A percentile compares a stretch with the other conserved stretches of the same genome.
Evolutionary conservation across 1,284 basidiomycete genomes (phyloP).

Genomic region (Inonotus hispidus): DNA sequence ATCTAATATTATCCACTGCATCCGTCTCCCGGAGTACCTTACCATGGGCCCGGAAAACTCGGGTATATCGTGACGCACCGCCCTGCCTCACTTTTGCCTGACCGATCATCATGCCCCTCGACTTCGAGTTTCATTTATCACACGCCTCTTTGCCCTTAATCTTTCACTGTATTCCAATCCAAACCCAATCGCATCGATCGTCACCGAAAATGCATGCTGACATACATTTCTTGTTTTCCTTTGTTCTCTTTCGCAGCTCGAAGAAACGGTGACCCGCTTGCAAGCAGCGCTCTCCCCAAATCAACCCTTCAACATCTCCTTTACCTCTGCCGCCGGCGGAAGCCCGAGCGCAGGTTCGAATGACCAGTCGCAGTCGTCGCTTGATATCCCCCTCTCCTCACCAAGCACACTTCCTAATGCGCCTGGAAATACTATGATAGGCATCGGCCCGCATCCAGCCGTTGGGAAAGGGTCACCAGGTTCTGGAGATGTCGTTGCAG

Average conservation of each 20-base stretch:
- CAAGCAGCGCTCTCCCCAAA: constrained; percentile 49
- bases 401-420: background rate
- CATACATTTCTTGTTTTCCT: background rate
- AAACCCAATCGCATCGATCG: constrained; percentile 1
- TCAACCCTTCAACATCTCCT: background rate
- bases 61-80: background rate
- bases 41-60: background rate
- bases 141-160: constrained; percentile 14
- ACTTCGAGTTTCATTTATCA: background rate
- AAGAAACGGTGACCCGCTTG: constrained; percentile 75
- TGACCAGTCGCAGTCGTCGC: background rate
- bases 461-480: background rate
- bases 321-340: background rate
- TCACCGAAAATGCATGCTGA: constrained; percentile 2
- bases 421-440: background rate
- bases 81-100: background rate
- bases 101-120: constrained; percentile 3
- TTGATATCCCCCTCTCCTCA: background rate
- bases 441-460: background rate
- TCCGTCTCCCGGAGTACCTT: background rate
- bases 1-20: constrained; percentile 9
- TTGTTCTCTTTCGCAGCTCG: constrained; percentile 43
- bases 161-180: constrained; percentile 13
- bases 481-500: background rate
- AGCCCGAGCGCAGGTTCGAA: background rate